Conservation (phyloP, 331 rosid species). For the Pyrus hybrid region DNA sequence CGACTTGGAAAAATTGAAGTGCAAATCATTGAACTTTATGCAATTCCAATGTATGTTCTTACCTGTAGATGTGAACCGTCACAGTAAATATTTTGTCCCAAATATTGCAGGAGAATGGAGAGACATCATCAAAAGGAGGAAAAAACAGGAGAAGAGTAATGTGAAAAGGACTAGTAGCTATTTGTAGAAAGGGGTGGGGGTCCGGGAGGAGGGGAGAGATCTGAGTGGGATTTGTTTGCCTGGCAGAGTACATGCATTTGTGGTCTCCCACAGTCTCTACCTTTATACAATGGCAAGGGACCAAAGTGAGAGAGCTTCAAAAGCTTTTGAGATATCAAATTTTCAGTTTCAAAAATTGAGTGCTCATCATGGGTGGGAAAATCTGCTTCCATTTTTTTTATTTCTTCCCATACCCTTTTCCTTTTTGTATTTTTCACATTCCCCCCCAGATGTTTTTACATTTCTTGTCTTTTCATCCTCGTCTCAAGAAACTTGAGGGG, state of each 20-base stretch:
- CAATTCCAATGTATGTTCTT: neutral
- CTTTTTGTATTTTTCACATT: neutral
- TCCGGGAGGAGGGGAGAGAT: constrained; percentile 11
- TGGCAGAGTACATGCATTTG: constrained; percentile 47
- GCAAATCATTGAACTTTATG: no score
- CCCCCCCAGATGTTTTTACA: constrained; percentile 12
- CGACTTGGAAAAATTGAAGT: no score
- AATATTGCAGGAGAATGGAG: constrained; percentile 22
- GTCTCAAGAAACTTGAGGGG: constrained; percentile 35
- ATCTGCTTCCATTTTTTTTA: constrained; percentile 14
- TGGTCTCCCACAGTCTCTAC: constrained; percentile 51
- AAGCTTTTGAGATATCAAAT: constrained; percentile 43
- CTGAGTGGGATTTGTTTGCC: constrained; percentile 75
- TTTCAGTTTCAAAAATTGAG: constrained; percentile 26
- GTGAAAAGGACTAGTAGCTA: constrained; percentile 40
- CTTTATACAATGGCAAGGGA: constrained; percentile 42
- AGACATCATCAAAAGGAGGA: neutral
- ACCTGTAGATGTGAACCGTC: neutral
- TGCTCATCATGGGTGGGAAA: constrained; percentile 20
- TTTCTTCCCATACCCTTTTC: constrained; percentile 10
- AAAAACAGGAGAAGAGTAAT: constrained; percentile 17
- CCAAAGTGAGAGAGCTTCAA: neutral
- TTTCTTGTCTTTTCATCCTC: constrained; percentile 12
- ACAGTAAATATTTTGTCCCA: constrained; percentile 1
- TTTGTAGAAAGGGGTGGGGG: constrained; percentile 24